Conservation (phyloP, 495 filamentous ascomycete genomes). For the Penicillium silybi region DNA sequence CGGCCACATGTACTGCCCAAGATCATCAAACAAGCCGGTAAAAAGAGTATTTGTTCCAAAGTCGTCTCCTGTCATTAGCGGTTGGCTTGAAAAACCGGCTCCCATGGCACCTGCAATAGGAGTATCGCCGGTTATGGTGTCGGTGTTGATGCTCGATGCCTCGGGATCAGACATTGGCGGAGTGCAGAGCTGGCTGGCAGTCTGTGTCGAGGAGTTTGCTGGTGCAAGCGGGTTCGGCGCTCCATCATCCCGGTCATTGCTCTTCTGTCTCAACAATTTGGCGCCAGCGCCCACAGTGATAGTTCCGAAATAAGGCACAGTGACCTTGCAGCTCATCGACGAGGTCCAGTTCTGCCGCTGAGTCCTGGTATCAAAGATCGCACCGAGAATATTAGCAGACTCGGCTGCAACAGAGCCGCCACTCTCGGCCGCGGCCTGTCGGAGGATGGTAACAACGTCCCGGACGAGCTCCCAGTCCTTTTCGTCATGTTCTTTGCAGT, state of each 20-base stretch:
- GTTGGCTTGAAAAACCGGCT: constrained; percentile 9
- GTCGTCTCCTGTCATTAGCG: constrained; percentile 16
- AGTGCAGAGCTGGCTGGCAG: constrained; percentile 20
- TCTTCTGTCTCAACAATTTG: constrained; percentile 19
- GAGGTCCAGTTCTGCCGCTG: constrained; percentile 1
- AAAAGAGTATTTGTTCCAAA: constrained; percentile 10
- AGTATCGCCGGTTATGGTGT: not conserved
- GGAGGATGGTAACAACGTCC: constrained; percentile 38
- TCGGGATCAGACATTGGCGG: constrained; percentile 23
- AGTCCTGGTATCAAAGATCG: constrained; percentile 18
- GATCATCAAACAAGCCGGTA: constrained; percentile 19
- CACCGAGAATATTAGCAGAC: constrained; percentile 41
- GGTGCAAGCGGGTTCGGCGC: not conserved
- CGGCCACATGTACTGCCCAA: constrained; percentile 24
- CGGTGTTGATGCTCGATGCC: not conserved
- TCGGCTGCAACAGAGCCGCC: constrained; percentile 49
- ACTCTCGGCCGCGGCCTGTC: constrained; percentile 31
- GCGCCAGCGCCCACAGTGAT: constrained; percentile 30
- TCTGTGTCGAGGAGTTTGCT: not conserved
- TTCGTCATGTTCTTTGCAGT: constrained; percentile 33
- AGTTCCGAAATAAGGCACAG: constrained; percentile 46
- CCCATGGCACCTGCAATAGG: not conserved
- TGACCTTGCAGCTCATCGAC: constrained; percentile 26
- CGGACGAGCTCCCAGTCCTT: constrained; percentile 44
- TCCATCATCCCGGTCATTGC: constrained; percentile 1